Evolutionary conservation across 2,329 filamentous ascomycete genomes (phyloP).

Genomic region (Sphaceloma murrayae): DNA sequence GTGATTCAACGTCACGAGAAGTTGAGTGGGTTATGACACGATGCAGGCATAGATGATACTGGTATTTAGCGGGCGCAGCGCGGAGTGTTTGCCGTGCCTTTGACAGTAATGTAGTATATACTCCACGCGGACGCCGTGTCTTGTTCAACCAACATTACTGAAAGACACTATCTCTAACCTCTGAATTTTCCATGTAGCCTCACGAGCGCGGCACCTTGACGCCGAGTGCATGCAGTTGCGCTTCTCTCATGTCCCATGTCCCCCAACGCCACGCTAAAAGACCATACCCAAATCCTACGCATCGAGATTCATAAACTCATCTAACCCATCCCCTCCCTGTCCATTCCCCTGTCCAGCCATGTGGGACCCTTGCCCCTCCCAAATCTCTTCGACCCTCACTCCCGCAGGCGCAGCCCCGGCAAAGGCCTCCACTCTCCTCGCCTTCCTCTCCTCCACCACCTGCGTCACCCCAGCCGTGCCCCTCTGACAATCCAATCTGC

Average conservation of each 20-base stretch:
- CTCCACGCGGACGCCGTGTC: too few relatives aligned
- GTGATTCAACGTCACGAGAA: too few relatives aligned
- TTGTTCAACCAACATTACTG: too few relatives aligned
- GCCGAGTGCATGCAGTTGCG: too few relatives aligned
- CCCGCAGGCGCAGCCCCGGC: slow-evolving; percentile 33
- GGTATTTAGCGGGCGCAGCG: too few relatives aligned
- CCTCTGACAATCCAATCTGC: slow-evolving; percentile 27
- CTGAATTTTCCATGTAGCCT: too few relatives aligned
- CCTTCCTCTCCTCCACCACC: slow-evolving; percentile 11
- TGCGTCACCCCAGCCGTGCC: background rate
- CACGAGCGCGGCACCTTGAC: too few relatives aligned
- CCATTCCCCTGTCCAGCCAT: background rate
- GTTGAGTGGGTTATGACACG: too few relatives aligned
- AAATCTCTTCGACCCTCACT: slow-evolving; percentile 31
- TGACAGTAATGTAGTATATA: too few relatives aligned
- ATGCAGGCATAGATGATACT: too few relatives aligned
- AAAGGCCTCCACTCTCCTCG: slow-evolving; percentile 32
- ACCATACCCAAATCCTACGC: slow-evolving; percentile 15
- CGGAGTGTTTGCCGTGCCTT: too few relatives aligned
- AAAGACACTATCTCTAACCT: too few relatives aligned
- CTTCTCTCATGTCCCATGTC: background rate
- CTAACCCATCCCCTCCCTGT: slow-evolving; percentile 22
- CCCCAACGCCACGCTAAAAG: background rate
- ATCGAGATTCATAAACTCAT: slow-evolving; percentile 38
- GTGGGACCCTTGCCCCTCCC: slow-evolving; percentile 14